These are phyloP conservation scores for Shiraia sp. DNA, from an alignment of 2,329 filamentous ascomycete genomes.

Conservation along the genomic window DNA sequence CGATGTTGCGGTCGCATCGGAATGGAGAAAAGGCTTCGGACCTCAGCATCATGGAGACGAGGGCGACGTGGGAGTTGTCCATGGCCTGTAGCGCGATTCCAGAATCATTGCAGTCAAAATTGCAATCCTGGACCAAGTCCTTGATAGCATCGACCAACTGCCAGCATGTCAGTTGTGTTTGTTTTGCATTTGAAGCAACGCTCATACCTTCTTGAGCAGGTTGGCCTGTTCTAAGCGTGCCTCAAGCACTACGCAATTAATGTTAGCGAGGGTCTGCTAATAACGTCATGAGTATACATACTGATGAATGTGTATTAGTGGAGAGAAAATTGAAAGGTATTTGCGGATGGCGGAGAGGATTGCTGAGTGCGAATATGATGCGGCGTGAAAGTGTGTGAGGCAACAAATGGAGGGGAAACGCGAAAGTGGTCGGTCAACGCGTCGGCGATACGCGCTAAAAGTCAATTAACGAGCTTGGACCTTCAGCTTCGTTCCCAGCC, in stretches of 20 bases:
- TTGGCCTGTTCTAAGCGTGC: conserved; percentile 93
- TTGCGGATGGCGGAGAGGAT: too few relatives aligned
- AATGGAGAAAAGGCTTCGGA: conserved; percentile 92
- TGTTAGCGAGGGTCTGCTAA: conserved; percentile 20
- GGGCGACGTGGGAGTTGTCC: conserved; percentile 99
- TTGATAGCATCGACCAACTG: conserved; percentile 99
- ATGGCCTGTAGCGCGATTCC: conserved; percentile 98
- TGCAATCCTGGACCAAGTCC: conserved; percentile 98
- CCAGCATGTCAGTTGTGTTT: conserved; percentile 14
- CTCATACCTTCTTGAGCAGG: conserved; percentile 84
- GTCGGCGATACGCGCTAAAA: conserved; percentile 25
- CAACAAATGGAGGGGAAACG: conserved; percentile 22
- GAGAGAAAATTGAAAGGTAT: not conserved
- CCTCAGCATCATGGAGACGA: conserved; percentile 98
- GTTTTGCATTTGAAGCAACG: not conserved
- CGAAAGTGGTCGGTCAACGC: conserved; percentile 21
- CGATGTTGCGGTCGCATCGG: conserved; percentile 98
- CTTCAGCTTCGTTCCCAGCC: too few relatives aligned
- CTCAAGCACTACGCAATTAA: conserved; percentile 73
- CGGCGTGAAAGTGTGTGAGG: conserved; percentile 13
- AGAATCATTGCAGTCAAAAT: conserved; percentile 99
- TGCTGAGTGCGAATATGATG: conserved; percentile 7
- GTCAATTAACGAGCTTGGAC: conserved; percentile 12
- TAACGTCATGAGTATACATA: conserved; percentile 8
- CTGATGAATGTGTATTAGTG: conserved; percentile 17